Percentiles rank a stretch among this genome's conserved stretches.
Conservation (phyloP, 2,329 filamentous ascomycete genomes). For the Colletotrichum tropicicola region DNA sequence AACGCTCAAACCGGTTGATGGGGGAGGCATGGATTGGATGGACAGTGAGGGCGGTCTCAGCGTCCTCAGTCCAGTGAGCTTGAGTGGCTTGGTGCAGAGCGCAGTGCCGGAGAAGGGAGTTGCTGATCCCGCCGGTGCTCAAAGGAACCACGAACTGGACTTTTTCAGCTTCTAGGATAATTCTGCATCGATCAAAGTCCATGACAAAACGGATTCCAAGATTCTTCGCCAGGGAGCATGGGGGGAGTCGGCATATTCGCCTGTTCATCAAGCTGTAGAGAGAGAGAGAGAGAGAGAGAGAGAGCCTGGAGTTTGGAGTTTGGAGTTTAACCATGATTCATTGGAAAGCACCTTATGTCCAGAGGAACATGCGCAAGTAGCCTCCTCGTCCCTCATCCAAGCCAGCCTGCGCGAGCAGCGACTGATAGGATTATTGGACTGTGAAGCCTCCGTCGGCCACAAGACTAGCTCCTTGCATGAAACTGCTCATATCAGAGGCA, state of each 20-base stretch:
- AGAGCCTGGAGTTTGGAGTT: no score
- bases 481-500: constrained; percentile 61
- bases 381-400: background rate
- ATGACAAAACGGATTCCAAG: no score
- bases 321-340: no score
- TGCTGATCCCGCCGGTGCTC: constrained; percentile 14
- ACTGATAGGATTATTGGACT: constrained; percentile 32
- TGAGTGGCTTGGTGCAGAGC: constrained; percentile 42
- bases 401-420: no score
- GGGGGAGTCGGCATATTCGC: no score
- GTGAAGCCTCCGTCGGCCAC: constrained; percentile 57
- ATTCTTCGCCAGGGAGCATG: no score
- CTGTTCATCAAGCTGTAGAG: no score
- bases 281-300: no score
- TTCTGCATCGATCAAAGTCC: background rate
- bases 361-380: no score
- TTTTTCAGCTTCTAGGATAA: constrained; percentile 45
- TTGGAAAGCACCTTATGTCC: no score
- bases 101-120: constrained; percentile 36
- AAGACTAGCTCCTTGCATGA: constrained; percentile 57
- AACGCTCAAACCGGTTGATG: background rate
- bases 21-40: constrained; percentile 36
- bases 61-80: constrained; percentile 40
- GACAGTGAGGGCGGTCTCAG: constrained; percentile 27
- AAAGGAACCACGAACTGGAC: constrained; percentile 48